Evolutionary conservation across 176 grass and related monocot genomes (phyloP).

Genomic region (Neostapfia colusana): DNA sequence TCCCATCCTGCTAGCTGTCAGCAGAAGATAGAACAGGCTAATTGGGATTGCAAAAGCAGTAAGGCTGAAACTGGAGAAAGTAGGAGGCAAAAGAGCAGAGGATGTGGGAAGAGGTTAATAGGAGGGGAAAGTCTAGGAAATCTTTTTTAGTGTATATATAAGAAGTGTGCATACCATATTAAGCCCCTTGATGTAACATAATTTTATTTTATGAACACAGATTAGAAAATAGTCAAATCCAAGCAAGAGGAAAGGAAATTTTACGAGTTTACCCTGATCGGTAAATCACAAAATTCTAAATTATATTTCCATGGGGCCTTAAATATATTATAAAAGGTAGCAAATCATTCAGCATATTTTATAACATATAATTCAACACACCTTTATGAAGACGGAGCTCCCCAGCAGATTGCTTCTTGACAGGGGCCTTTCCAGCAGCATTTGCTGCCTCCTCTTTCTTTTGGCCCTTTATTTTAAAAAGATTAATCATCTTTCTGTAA

Average conservation of each 20-base stretch:
- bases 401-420: conserved; percentile 79
- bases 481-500: conserved; percentile 74
- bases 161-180: not conserved
- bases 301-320: not conserved
- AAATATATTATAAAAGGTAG: not conserved
- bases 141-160: no score
- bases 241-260: not conserved
- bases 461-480: conserved; percentile 88
- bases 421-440: conserved; percentile 56
- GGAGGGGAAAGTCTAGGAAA: not conserved
- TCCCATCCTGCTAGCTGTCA: no score
- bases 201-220: not conserved
- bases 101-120: conserved; percentile 1
- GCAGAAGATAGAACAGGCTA: not conserved
- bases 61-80: not conserved
- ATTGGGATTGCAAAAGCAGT: not conserved
- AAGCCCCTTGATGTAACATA: no score
- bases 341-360: not conserved
- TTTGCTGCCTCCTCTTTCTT: conserved; percentile 76
- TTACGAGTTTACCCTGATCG: not conserved
- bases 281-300: not conserved
- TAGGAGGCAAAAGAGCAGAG: not conserved
- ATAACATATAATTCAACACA: conserved; percentile 10
- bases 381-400: conserved; percentile 87
- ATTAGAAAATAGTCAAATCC: not conserved